These are phyloP conservation scores for Hydrangea macrophylla DNA, from an alignment of 148 eudicot genomes.

Conservation along the genomic window DNA sequence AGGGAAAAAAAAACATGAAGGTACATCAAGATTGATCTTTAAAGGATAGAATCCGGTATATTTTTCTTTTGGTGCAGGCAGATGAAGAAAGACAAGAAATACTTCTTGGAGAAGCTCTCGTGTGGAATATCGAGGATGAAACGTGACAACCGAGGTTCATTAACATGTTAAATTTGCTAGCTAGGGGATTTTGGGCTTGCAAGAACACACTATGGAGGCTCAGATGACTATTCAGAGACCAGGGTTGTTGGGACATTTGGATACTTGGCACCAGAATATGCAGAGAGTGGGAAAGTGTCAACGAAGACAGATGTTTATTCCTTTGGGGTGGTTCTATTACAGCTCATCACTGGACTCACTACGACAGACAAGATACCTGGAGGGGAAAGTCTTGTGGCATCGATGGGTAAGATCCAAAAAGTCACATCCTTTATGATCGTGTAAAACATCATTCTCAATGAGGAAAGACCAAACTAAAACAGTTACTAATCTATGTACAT, in stretches of 20 bases:
- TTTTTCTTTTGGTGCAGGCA: slow-evolving; percentile 21
- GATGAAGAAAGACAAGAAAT: slow-evolving; percentile 41
- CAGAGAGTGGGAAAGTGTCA: slow-evolving; percentile 32
- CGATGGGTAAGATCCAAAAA: slow-evolving; percentile 32
- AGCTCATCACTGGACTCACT: slow-evolving; percentile 32
- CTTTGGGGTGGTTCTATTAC: slow-evolving; percentile 44
- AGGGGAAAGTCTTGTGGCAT: slow-evolving; percentile 31
- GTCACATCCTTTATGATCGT: neutral
- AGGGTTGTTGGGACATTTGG: slow-evolving; percentile 43
- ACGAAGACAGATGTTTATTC: slow-evolving; percentile 44
- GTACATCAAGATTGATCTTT: neutral
- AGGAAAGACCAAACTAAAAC: neutral
- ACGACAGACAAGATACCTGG: slow-evolving; percentile 22
- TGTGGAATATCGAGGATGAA: slow-evolving; percentile 41
- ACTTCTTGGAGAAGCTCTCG: slow-evolving; percentile 33
- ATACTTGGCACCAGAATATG: slow-evolving; percentile 53
- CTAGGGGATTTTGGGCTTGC: slow-evolving; percentile 53
- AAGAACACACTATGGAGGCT: slow-evolving; percentile 23
- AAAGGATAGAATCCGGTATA: neutral
- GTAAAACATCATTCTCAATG: neutral
- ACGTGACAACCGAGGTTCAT: slow-evolving; percentile 17
- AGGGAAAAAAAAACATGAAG: neutral
- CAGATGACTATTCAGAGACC: slow-evolving; percentile 6
- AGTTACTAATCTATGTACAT: too few species aligned
- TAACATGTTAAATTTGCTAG: slow-evolving; percentile 18